These are phyloP conservation scores for Eucalyptus victrix DNA, from an alignment of 345 rosid species.

Conservation along the genomic window DNA sequence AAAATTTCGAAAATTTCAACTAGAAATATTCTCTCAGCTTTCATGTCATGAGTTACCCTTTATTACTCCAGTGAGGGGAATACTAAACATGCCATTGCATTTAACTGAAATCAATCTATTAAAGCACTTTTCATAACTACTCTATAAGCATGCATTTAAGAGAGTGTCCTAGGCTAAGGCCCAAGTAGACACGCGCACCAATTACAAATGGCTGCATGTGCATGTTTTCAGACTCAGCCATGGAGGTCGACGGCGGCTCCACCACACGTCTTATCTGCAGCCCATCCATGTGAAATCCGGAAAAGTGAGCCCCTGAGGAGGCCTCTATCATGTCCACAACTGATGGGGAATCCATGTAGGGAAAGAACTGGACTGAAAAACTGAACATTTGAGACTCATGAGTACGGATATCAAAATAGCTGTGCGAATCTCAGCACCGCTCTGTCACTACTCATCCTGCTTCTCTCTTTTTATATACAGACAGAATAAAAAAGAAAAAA, in stretches of 20 bases:
- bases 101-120: neutral
- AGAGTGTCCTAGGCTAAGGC: neutral
- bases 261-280: conserved; percentile 18
- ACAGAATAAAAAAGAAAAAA: neutral
- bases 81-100: neutral
- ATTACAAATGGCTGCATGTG: conserved; percentile 86
- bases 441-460: neutral
- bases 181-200: conserved; percentile 14
- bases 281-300: conserved; percentile 81
- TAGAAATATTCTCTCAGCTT: neutral
- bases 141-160: neutral
- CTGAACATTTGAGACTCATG: neutral
- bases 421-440: neutral
- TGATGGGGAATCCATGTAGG: conserved; percentile 41
- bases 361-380: conserved; percentile 5
- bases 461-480: neutral
- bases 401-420: neutral
- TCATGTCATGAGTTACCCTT: neutral
- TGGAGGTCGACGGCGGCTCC: conserved; percentile 37
- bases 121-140: neutral
- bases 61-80: neutral
- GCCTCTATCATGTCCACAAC: conserved; percentile 88
- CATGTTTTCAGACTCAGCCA: conserved; percentile 30
- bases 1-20: neutral
- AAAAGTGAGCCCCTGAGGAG: conserved; percentile 75